Conservation (phyloP, 345 rosid species). For the Salix arbutifolia region DNA sequence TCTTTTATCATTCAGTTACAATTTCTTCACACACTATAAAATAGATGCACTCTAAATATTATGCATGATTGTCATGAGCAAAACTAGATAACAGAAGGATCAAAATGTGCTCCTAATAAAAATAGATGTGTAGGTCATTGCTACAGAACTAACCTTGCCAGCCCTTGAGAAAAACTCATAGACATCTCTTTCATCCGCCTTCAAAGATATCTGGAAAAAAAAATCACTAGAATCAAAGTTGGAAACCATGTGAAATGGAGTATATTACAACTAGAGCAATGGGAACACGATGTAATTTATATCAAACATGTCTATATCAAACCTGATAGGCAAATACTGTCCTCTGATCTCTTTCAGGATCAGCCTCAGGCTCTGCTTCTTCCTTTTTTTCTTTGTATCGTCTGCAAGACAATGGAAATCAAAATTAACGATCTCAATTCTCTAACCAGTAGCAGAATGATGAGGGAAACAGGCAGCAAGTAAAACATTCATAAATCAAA, state of each 20-base stretch:
- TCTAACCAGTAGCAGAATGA: background rate
- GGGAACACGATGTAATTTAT: background rate
- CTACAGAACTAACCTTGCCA: slow-evolving; percentile 67
- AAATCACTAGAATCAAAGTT: slow-evolving; percentile 3
- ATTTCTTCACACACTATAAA: background rate
- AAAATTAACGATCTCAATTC: slow-evolving; percentile 11
- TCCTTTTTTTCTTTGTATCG: slow-evolving; percentile 77
- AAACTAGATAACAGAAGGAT: background rate
- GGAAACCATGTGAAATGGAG: background rate
- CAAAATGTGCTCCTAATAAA: background rate
- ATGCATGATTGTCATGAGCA: background rate
- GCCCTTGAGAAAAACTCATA: slow-evolving; percentile 95
- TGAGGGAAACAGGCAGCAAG: background rate
- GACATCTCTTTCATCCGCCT: slow-evolving; percentile 90
- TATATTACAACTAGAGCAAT: slow-evolving; percentile 1
- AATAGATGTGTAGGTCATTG: background rate
- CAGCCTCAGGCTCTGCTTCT: slow-evolving; percentile 82
- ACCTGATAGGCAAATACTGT: slow-evolving; percentile 99
- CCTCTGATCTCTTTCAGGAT: slow-evolving; percentile 99
- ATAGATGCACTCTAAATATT: background rate
- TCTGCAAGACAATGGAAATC: slow-evolving; percentile 43
- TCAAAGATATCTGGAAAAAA: slow-evolving; percentile 65
- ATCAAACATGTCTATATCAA: background rate
- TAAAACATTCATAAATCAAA: slow-evolving; percentile 1
- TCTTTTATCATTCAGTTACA: background rate